These are phyloP conservation scores for Discostella pseudostelligera DNA, from an alignment of 108 stramenopile genomes.

Conservation along the genomic window DNA sequence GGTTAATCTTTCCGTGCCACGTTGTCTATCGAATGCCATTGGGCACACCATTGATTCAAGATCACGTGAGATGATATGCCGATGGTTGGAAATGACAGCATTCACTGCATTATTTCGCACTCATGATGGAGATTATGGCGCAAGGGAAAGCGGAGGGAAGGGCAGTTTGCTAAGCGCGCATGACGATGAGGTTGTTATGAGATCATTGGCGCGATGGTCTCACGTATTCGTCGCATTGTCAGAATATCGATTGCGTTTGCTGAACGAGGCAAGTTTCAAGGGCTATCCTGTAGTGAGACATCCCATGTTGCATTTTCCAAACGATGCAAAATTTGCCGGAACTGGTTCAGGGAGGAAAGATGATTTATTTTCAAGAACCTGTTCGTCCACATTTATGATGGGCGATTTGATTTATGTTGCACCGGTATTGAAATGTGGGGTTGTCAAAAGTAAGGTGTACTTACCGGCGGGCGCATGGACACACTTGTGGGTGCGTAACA, in stretches of 20 bases:
- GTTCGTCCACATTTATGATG: slow-evolving; percentile 36
- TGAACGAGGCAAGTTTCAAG: slow-evolving; percentile 43
- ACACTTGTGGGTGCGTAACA: slow-evolving; percentile 37
- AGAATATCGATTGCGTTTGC: slow-evolving; percentile 41
- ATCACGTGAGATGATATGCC: slow-evolving; percentile 45
- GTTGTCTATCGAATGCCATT: not conserved
- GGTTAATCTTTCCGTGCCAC: slow-evolving; percentile 37
- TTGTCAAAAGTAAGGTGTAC: slow-evolving; percentile 30
- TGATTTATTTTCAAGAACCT: not conserved
- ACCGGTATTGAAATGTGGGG: slow-evolving; percentile 40
- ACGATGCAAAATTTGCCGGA: slow-evolving; percentile 27
- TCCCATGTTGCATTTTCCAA: slow-evolving; percentile 51
- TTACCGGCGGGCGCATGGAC: slow-evolving; percentile 41
- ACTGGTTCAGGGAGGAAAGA: not conserved
- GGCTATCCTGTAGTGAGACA: slow-evolving; percentile 57
- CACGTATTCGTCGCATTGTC: slow-evolving; percentile 42
- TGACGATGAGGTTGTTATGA: slow-evolving; percentile 31
- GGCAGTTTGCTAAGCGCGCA: slow-evolving; percentile 26
- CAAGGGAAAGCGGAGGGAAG: not conserved
- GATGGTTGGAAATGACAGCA: slow-evolving; percentile 59
- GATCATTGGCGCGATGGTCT: slow-evolving; percentile 39
- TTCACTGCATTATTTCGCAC: slow-evolving; percentile 54
- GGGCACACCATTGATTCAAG: slow-evolving; percentile 17
- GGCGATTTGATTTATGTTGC: slow-evolving; percentile 37
- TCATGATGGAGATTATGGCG: slow-evolving; percentile 34